These are phyloP conservation scores for Albophoma yamanashiensis DNA, from an alignment of 2,329 filamentous ascomycete genomes.

Conservation along the genomic window DNA sequence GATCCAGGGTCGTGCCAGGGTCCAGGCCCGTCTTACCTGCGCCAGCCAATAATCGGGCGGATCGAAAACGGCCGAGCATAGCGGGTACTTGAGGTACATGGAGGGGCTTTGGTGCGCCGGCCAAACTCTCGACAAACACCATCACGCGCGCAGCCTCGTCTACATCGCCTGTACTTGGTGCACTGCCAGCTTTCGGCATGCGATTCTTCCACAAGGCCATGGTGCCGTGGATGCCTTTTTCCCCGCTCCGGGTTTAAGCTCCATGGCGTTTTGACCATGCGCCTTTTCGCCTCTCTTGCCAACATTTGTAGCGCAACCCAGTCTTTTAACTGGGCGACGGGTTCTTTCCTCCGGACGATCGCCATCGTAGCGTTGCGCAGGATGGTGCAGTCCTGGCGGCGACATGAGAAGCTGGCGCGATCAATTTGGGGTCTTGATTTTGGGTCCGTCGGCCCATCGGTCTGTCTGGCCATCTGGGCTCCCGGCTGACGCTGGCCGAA, in stretches of 20 bases:
- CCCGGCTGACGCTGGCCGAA: not conserved
- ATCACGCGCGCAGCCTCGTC: not conserved
- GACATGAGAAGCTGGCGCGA: not conserved
- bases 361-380: not conserved
- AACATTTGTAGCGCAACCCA: not conserved
- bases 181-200: conserved; percentile 7
- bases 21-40: conserved; percentile 7
- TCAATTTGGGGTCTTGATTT: not conserved
- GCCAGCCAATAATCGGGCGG: conserved; percentile 24
- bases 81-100: conserved; percentile 5
- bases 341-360: not conserved
- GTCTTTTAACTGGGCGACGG: not conserved
- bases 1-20: conserved; percentile 17
- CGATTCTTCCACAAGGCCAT: conserved; percentile 16
- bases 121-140: not conserved
- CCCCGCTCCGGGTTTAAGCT: conserved; percentile 3
- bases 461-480: not conserved
- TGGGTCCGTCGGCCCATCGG: not conserved
- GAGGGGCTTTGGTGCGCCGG: not conserved
- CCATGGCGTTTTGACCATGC: not conserved
- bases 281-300: not conserved
- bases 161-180: not conserved
- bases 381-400: not conserved
- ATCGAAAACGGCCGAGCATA: conserved; percentile 13
- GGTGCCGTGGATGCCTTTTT: conserved; percentile 8